Evolutionary conservation across 192 early-diverging fungal genomes (phyloP), one percentile per base, ranked within the genome.

Genomic region (Phycomyces nitens): DNA sequence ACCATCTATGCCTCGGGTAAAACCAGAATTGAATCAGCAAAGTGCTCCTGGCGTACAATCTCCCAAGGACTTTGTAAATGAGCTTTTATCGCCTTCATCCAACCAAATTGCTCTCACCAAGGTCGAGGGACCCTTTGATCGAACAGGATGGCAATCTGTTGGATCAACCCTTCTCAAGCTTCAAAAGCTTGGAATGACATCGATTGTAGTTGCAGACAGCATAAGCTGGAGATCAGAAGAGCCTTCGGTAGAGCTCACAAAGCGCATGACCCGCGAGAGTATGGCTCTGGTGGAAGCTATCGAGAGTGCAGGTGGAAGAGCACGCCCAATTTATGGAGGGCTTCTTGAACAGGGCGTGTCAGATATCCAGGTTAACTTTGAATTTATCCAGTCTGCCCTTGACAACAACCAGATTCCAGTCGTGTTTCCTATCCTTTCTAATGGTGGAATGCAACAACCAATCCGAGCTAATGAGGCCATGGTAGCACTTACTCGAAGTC

Each of bases 251-350:
- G 66, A 79, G 43, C 62, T 70, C 1, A 65, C 56, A 24, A 29
- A 61, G 14, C 58, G 67, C 53, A 78, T 85, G 73, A 72, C 86
- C n/a, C 70, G 77, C 7, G 82, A 86, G 23, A 72, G 74, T 58
- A 70, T 77, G 62, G 75, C 79, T 6, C 50, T 92, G 3, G 80
- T 84, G 0, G 87, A 94, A 42, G 81, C 82, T 6, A 86, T 96
- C 44, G 92, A 94, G 59, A 68, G 65, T 8, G 81, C 81, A 39
- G 90, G 90, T 21, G 94, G 91, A 22, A 69, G 79, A 5, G 87
- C 90, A 5, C 77, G 85, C 44, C 81, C 88, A 0, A 69, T 94
- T 10, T 87, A 87, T 66, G 85, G 82, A 49, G 85, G 79, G 39
- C 20, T 43, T 53, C 72, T 92, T 27, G 86, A 92, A 65, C 71